A percentile compares a stretch with the other conserved stretches of the same genome.
Conservation (phyloP, 2,329 filamentous ascomycete species). For the Trichophyton benhamiae region DNA sequence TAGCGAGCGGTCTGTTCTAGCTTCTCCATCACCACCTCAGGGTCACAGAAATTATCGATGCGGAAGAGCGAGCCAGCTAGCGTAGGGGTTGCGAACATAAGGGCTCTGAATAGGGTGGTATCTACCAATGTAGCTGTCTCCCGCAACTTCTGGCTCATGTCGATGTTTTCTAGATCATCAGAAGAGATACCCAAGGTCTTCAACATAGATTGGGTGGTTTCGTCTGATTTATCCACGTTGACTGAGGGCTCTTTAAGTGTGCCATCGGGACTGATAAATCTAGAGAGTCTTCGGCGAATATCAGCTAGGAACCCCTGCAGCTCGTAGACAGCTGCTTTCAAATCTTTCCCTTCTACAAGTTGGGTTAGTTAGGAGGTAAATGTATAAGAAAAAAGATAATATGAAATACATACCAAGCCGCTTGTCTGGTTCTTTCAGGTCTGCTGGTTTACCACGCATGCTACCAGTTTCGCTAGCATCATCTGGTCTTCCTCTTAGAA, state of each 20-base stretch:
- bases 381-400: not conserved
- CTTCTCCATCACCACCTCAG: conserved; percentile 85
- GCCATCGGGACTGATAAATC: conserved; percentile 48
- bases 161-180: conserved; percentile 38
- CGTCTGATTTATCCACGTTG: conserved; percentile 25
- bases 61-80: conserved; percentile 84
- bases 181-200: conserved; percentile 37
- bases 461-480: conserved; percentile 31
- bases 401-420: conserved; percentile 17
- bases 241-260: conserved; percentile 28
- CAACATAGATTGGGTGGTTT: conserved; percentile 34
- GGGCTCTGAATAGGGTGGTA: conserved; percentile 83
- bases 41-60: conserved; percentile 93
- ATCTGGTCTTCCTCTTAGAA: conserved; percentile 26
- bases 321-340: conserved; percentile 68
- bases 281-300: conserved; percentile 55
- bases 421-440: conserved; percentile 21
- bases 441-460: conserved; percentile 23
- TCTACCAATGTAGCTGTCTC: conserved; percentile 76
- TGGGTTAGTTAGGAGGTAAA: conserved; percentile 8
- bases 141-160: conserved; percentile 59
- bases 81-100: conserved; percentile 82
- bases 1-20: conserved; percentile 79
- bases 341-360: conserved; percentile 63
- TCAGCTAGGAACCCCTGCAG: conserved; percentile 81